Base-by-base conservation (phyloP, 495 filamentous ascomycete genomes). In the Podospora appendiculata region DNA sequence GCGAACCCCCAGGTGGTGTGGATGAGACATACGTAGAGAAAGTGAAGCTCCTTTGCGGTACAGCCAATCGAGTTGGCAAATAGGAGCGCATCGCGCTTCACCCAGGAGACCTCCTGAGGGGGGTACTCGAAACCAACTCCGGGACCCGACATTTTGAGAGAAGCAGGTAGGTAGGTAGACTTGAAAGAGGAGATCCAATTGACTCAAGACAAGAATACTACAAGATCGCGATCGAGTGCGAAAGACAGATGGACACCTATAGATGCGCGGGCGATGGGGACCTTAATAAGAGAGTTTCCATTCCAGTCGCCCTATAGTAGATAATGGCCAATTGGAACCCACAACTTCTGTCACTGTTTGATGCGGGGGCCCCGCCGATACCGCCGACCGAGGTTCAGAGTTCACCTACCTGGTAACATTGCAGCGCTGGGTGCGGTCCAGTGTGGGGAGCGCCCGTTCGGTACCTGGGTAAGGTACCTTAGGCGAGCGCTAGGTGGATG, bases 31-130 rank as follows among this genome's bases (percentile, higher is more conserved):
- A 90, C 89, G 54, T 89, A 95, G 68, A 94, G 82, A 64, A 94
- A 95, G 58, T 94, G 89, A 57, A 95, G 78, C 73, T 95, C 90
- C 51, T 95, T 82, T n/a, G 77, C 76, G 46, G 82, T 90, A 65
- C 79, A 81, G 14, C 90, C 90, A 62, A 95, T 91, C 69, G 84
- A 88, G 69, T 88, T 85, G 36, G 90, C 89, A 64, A 95, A 95
- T 32, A 95, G 80, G 57, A 95, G 74, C 19, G 83, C 79, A 74
- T 95, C 90, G 41, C 90, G 79, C 80, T 93, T 90, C 57, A 87
- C 70, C 90, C 89, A 95, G 58, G 82, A 77, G 5, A 95, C 88
- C 58, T 82, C 77, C 59, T 78, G 65, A 39, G 81, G 57, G 47
- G 86, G 85, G 63, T 85, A 91, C 71, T 91, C 83, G 70, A 88